Evolutionary conservation across 148 eudicot genomes (phyloP), one percentile per base, ranked within the genome.

Genomic region (Vaccinium vitisidaea): DNA sequence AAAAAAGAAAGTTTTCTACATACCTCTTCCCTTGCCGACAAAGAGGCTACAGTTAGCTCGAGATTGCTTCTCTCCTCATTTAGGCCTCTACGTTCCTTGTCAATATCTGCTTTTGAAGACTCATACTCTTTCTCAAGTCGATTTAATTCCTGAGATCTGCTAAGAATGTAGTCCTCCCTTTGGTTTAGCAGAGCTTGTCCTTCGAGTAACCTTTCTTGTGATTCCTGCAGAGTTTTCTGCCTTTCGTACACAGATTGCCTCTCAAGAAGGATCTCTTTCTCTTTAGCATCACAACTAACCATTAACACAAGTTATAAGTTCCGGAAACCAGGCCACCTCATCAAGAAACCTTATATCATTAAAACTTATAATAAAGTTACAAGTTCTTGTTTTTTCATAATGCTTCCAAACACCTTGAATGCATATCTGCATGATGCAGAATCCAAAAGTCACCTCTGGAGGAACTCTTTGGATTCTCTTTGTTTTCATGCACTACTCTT

Each of bases 1-100:
- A 19, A 52, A 75, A 32, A 0, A 53, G 15, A 48, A n/a, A 0
- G 7, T 4, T 13, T 14, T 43, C 27, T 13, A 77, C 21, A 49
- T 58, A 96, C 99, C 98, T 94, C 97, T 85, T 94, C 99, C 88
- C 95, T 91, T 83, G 91, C 94, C 70, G 94, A 89, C 84, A 96
- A 85, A 65, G 93, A 89, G 61, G 86, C 80, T 81, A 88, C 83
- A 55, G 87, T 84, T 27, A 90, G 87, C 83, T 94, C 89, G 82
- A 94, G 36, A 78, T 85, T 84, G 43, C 78, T 85, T 77, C 90
- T 91, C 79, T 92, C 90, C 77, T 91, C 94, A 85, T 59, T 84
- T 55, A 92, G 59, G 67, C 83, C 83, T 89, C 78, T 86, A 59
- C 58, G 83, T 78, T 96, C 94, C n/a, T 92, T 84, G 59, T 90